Conservation (phyloP, 164 flowering plant species). For the Vitis labrusca region DNA sequence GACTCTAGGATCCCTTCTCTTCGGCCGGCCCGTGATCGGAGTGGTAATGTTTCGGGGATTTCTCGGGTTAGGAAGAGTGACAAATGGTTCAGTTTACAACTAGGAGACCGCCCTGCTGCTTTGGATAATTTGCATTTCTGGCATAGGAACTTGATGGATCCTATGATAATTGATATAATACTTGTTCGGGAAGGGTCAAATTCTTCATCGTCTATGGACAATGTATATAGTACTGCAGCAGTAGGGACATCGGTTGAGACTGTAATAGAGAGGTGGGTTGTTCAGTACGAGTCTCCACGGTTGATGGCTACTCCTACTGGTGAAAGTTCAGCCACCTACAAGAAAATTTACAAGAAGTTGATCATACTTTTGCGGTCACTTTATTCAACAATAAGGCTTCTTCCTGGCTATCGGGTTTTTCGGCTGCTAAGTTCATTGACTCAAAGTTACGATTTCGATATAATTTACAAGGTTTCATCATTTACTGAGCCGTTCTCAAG, state of each 20-base stretch:
- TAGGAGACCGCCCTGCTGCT: constrained; percentile 74
- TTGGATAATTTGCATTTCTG: constrained; percentile 67
- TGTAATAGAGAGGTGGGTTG: constrained; percentile 84
- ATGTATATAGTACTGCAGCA: constrained; percentile 17
- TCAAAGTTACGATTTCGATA: constrained; percentile 57
- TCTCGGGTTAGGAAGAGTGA: constrained; percentile 63
- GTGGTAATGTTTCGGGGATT: constrained; percentile 29
- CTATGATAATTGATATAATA: constrained; percentile 77
- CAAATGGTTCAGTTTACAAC: constrained; percentile 75
- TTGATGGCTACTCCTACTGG: constrained; percentile 29
- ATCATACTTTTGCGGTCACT: constrained; percentile 74
- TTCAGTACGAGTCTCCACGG: constrained; percentile 59
- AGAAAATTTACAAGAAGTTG: constrained; percentile 74
- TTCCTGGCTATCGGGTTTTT: constrained; percentile 72
- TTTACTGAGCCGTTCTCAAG: constrained; percentile 64
- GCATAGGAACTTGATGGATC: constrained; percentile 72
- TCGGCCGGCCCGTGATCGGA: constrained; percentile 28
- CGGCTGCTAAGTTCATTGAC: constrained; percentile 53
- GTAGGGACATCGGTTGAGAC: constrained; percentile 44
- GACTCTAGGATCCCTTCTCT: constrained; percentile 75
- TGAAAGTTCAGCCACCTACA: constrained; percentile 42
- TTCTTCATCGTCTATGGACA: constrained; percentile 25
- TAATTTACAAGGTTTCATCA: constrained; percentile 80
- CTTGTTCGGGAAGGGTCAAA: constrained; percentile 51
- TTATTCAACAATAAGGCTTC: constrained; percentile 68